These are phyloP conservation scores for Pleurotus sapidus DNA, from an alignment of 768 basidiomycete genomes.

Conservation along the genomic window DNA sequence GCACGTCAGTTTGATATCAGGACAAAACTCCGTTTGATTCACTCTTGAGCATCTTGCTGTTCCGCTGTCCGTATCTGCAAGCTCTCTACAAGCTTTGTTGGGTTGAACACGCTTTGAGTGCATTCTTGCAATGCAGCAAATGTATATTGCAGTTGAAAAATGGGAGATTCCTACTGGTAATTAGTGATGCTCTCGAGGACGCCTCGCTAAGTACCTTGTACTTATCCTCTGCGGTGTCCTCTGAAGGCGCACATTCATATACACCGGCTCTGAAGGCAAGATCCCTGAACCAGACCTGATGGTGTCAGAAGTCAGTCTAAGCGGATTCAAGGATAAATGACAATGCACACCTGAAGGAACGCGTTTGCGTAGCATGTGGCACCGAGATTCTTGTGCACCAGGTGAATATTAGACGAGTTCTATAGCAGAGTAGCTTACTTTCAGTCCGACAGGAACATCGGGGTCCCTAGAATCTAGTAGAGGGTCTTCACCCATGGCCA, in stretches of 20 bases:
- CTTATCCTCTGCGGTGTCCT: slow-evolving; percentile 38
- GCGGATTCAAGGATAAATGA: background rate
- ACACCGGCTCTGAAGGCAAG: slow-evolving; percentile 78
- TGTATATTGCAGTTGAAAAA: slow-evolving; percentile 74
- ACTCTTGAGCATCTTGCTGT: slow-evolving; percentile 99
- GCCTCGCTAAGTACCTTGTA: slow-evolving; percentile 29
- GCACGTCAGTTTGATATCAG: slow-evolving; percentile 2
- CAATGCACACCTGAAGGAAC: slow-evolving; percentile 69
- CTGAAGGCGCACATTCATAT: slow-evolving; percentile 67
- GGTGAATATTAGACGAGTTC: background rate
- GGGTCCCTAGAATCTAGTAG: slow-evolving; percentile 42
- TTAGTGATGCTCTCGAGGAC: background rate
- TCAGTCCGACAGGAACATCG: slow-evolving; percentile 72
- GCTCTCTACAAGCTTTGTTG: slow-evolving; percentile 80
- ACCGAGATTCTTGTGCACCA: slow-evolving; percentile 73
- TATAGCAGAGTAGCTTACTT: slow-evolving; percentile 37
- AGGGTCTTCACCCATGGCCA: slow-evolving; percentile 57
- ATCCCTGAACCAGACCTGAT: slow-evolving; percentile 90
- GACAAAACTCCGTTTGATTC: slow-evolving; percentile 16
- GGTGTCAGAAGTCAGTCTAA: background rate
- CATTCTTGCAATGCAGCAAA: slow-evolving; percentile 86
- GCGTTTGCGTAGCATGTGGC: slow-evolving; percentile 98
- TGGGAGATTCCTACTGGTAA: slow-evolving; percentile 63
- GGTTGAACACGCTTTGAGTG: slow-evolving; percentile 72
- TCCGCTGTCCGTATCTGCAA: slow-evolving; percentile 77